These are phyloP conservation scores for Beauveria brongniartii DNA, from an alignment of 2,329 filamentous ascomycete species.

Conservation along the genomic window DNA sequence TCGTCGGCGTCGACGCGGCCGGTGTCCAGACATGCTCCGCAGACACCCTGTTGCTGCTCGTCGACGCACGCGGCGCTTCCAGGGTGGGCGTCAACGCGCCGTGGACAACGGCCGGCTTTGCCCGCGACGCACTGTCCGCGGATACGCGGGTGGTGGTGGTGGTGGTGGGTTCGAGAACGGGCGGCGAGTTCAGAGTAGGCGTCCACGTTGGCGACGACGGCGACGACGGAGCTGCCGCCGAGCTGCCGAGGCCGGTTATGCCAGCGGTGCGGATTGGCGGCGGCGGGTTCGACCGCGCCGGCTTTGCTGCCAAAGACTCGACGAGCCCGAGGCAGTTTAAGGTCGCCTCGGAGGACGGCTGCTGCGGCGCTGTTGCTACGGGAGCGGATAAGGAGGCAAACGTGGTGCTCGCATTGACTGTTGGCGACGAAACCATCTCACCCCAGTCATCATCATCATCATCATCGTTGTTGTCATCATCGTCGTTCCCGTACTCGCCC, in stretches of 20 bases:
- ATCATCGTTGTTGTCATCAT: conserved; percentile 14
- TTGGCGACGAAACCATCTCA: conserved; percentile 43
- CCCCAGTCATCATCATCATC: conserved; percentile 52
- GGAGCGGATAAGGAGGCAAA: neutral
- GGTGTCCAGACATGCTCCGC: neutral
- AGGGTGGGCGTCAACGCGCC: neutral
- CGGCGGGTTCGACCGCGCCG: neutral
- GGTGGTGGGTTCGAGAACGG: neutral
- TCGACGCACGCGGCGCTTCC: neutral
- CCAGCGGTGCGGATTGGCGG: neutral
- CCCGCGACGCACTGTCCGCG: neutral
- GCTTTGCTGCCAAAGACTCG: neutral
- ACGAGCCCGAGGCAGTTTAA: neutral
- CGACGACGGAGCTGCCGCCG: neutral
- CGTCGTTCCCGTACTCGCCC: no score
- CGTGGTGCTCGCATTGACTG: neutral
- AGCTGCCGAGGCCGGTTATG: neutral
- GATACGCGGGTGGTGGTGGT: neutral
- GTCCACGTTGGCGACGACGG: conserved; percentile 5
- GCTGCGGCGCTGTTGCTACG: neutral
- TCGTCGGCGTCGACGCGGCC: neutral
- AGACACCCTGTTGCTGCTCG: neutral
- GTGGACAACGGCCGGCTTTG: no score
- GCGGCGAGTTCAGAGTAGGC: neutral
- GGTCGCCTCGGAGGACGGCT: neutral